Base-by-base conservation (phyloP, 805 yeast genomes). In the Yamadazyma nakazawae region DNA sequence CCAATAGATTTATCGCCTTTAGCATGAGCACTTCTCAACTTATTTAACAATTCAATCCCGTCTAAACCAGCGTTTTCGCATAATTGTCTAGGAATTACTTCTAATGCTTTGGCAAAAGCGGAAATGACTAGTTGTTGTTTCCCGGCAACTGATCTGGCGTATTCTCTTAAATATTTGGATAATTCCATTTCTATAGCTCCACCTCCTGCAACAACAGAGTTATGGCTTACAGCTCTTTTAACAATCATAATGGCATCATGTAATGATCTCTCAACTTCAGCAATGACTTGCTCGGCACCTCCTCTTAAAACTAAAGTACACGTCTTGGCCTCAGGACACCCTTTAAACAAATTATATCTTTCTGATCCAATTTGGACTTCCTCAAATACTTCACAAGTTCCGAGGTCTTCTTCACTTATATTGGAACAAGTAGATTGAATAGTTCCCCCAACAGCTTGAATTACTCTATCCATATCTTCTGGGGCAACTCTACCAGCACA, bases 61-160 rank as follows among this genome's bases (percentile, higher is more conserved):
- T 94, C 99, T 55, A 94, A 84, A 5, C 99, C 99, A n/a, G 97
- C 99, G 66, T 94, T 94, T 63, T 94, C 99, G 74, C 98, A 92
- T 54, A 94, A 76, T 64, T 94, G 98, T 65, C 98, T 84, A 55
- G 99, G 99, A 58, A 94, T 90, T 24, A 94, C 84, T 70, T 94
- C 99, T 48, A 94, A 75, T 1, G 98, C 96, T 56, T 86, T 85
- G 19, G 99, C 99, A 69, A 82, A 94, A 7, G 97, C 96, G 48
- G 84, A 84, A 48, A 94, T 85, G 49, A 94, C 84, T 52, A 94
- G 74, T 72, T 94, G 99, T 69, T 92, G 97, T 67, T 94, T 92
- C 35, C 99, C 99, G 18, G 96, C 89, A 57, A 94, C 87, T 16
- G 88, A 79, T 60, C 85, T 84, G 19, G 97, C 83, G 60, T 84